Conservation (phyloP, 202 grass and related monocot species). For the Tripidium arundinaceum region DNA sequence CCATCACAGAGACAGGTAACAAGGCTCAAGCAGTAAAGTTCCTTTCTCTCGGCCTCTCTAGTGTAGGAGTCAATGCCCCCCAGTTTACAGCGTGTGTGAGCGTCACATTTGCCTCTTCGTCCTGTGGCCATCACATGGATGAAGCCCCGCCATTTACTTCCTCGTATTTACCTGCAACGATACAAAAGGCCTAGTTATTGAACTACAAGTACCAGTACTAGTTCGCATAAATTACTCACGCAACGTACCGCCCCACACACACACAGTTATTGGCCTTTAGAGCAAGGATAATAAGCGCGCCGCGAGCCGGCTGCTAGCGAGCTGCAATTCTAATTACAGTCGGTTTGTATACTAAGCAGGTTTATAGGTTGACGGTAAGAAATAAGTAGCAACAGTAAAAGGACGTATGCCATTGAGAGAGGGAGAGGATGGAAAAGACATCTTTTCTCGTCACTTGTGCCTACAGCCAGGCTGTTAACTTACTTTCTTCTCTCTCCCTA, state of each 20-base stretch:
- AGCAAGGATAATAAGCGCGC: too few relatives aligned
- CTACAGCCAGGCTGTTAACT: too few relatives aligned
- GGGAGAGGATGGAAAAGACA: too few relatives aligned
- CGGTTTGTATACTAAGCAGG: too few relatives aligned
- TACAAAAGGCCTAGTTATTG: conserved; percentile 22
- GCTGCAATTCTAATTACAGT: too few relatives aligned
- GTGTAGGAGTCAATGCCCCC: not conserved
- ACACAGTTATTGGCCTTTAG: not conserved
- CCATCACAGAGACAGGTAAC: not conserved
- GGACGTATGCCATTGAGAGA: too few relatives aligned
- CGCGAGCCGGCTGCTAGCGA: too few relatives aligned
- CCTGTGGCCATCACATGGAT: not conserved
- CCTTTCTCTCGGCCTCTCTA: too few relatives aligned
- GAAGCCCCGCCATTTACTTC: conserved; percentile 12
- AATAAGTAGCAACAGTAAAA: too few relatives aligned
- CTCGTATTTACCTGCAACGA: conserved; percentile 36
- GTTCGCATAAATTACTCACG: conserved; percentile 18
- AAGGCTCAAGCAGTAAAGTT: not conserved
- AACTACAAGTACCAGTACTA: not conserved
- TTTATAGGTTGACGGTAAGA: too few relatives aligned
- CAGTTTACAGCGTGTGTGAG: not conserved
- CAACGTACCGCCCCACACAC: not conserved
- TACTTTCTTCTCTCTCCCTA: too few relatives aligned
- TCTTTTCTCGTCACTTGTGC: too few relatives aligned
- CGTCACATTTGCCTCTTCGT: not conserved